phyloP scores from a whole-genome alignment of 192 early-diverging fungal genomes.

The Geosiphon pyriformis region DNA sequence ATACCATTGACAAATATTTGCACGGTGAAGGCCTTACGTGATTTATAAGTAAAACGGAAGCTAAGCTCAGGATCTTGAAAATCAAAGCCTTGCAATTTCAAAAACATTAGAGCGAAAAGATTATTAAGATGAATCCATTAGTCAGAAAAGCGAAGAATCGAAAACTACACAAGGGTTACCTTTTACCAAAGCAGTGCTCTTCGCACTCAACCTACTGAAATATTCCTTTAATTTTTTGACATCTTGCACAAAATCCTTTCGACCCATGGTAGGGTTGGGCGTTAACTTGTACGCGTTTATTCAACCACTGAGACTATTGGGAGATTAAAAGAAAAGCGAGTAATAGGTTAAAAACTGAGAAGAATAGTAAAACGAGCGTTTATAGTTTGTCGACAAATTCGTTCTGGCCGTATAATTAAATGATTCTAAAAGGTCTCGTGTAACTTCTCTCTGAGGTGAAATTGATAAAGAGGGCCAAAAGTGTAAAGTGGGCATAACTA shows the following conservation, averaged over 20 bases:
- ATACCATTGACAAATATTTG: slow-evolving; percentile 24
- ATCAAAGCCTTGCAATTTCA: slow-evolving; percentile 24
- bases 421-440: no score
- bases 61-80: slow-evolving; percentile 29
- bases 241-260: slow-evolving; percentile 28
- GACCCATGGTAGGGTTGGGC: slow-evolving; percentile 27
- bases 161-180: slow-evolving; percentile 1
- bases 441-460: no score
- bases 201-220: slow-evolving; percentile 20
- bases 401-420: no score
- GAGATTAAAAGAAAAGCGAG: no score
- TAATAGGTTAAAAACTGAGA: no score
- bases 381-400: no score
- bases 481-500: no score
- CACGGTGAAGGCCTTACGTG: slow-evolving; percentile 24
- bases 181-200: slow-evolving; percentile 12
- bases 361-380: no score
- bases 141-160: neutral
- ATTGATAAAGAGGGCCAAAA: no score
- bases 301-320: no score
- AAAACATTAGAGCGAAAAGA: neutral
- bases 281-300: no score
- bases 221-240: slow-evolving; percentile 25
- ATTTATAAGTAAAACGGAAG: slow-evolving; percentile 15
- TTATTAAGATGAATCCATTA: neutral